Conservation (phyloP, 2,329 filamentous ascomycete species). For the Neospermospora avenae region DNA sequence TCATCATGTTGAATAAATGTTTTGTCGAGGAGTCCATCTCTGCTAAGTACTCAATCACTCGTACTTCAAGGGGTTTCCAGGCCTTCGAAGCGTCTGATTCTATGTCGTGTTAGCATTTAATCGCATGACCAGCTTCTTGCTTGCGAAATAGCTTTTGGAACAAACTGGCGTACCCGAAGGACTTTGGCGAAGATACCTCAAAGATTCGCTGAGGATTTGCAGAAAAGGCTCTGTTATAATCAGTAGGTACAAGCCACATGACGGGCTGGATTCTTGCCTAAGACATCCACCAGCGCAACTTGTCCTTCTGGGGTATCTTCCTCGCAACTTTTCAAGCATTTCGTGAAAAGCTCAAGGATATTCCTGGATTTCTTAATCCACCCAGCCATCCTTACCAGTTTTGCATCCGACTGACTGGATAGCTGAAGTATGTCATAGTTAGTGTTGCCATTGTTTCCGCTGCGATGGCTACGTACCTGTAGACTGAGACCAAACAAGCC, state of each 20-base stretch:
- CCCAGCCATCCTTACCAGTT: neutral
- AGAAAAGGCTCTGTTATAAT: neutral
- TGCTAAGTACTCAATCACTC: neutral
- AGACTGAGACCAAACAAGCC: neutral
- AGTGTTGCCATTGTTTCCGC: neutral
- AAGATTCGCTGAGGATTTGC: neutral
- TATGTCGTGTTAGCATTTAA: neutral
- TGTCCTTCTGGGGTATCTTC: neutral
- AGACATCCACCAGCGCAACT: neutral
- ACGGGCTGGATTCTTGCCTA: neutral
- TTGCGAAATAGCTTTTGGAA: neutral
- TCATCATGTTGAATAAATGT: neutral
- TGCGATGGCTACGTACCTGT: neutral
- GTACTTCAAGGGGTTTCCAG: neutral
- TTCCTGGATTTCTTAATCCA: neutral
- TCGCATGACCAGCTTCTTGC: too few relatives aligned
- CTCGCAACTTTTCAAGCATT: neutral
- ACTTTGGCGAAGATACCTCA: neutral
- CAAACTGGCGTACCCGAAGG: neutral
- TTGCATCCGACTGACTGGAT: neutral
- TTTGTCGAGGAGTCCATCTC: neutral
- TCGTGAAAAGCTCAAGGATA: neutral
- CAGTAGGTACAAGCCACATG: neutral
- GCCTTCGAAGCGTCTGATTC: neutral
- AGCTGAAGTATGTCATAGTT: neutral